phyloP scores from a whole-genome alignment of 176 grass and related monocot species.

The Oryza glaberrima region DNA sequence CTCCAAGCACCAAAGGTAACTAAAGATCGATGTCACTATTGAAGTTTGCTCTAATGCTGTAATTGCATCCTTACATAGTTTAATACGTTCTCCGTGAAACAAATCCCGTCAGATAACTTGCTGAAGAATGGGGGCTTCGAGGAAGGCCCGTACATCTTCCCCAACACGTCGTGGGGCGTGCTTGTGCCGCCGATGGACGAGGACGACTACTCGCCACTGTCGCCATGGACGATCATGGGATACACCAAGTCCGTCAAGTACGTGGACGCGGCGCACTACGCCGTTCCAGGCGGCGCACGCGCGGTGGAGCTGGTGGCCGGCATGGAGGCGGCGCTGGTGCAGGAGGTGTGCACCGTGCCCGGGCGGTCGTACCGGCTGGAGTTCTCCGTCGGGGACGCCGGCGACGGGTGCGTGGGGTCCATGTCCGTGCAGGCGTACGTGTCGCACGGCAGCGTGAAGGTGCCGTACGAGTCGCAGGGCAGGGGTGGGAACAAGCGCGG shows the following conservation, averaged over 20 bases:
- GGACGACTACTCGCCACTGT: slow-evolving; percentile 64
- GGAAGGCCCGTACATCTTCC: slow-evolving; percentile 62
- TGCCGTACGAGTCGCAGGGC: slow-evolving; percentile 50
- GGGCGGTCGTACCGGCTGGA: slow-evolving; percentile 47
- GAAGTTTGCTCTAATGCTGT: background rate
- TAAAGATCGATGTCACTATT: background rate
- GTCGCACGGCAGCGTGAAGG: slow-evolving; percentile 17
- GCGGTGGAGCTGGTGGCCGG: slow-evolving; percentile 70
- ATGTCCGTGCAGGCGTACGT: slow-evolving; percentile 57
- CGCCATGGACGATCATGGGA: slow-evolving; percentile 54
- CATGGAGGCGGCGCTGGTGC: slow-evolving; percentile 59
- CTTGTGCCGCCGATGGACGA: slow-evolving; percentile 66
- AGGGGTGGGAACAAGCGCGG: slow-evolving; percentile 47
- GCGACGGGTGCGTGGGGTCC: slow-evolving; percentile 50
- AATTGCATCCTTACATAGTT: background rate
- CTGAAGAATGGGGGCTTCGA: slow-evolving; percentile 70
- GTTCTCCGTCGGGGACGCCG: slow-evolving; percentile 60
- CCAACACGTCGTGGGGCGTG: slow-evolving; percentile 53
- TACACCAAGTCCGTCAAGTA: slow-evolving; percentile 59
- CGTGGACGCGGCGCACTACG: slow-evolving; percentile 66
- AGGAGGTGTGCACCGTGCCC: slow-evolving; percentile 50
- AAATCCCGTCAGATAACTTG: slow-evolving; percentile 41
- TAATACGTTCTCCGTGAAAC: background rate
- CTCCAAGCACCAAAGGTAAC: slow-evolving; percentile 39
- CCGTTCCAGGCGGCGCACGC: slow-evolving; percentile 53